Evolutionary conservation across 2,329 filamentous ascomycete genomes (phyloP).

Genomic region (Epichloe sp.): DNA sequence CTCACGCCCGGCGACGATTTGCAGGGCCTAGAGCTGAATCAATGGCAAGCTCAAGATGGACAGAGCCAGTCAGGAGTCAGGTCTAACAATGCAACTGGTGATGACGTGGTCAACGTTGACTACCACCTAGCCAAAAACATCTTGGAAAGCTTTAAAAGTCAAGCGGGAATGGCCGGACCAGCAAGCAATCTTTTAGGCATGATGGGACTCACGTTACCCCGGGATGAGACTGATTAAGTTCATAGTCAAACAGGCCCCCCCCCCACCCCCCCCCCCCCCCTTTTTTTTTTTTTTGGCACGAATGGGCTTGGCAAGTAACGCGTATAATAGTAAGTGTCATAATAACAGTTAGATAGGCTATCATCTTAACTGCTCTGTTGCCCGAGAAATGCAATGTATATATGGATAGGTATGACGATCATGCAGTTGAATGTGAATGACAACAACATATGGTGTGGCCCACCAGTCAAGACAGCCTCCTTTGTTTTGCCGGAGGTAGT

Average conservation of each 20-base stretch:
- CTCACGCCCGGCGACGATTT: conserved; percentile 28
- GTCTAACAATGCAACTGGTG: conserved; percentile 34
- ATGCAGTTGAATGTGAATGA: neutral
- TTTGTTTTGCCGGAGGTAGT: conserved; percentile 31
- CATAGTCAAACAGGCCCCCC: neutral
- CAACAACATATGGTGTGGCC: neutral
- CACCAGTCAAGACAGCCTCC: conserved; percentile 15
- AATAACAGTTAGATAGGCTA: no score
- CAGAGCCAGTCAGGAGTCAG: conserved; percentile 4
- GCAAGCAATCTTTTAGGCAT: conserved; percentile 76
- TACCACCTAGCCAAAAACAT: conserved; percentile 83
- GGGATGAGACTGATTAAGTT: conserved; percentile 52
- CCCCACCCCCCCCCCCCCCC: no score
- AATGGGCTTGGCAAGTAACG: no score
- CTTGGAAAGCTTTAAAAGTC: conserved; percentile 83
- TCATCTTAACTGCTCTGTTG: neutral
- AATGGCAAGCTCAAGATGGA: conserved; percentile 1
- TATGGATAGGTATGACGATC: neutral
- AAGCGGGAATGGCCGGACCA: conserved; percentile 74
- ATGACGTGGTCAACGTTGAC: conserved; percentile 61
- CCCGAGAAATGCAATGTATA: neutral
- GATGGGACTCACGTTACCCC: conserved; percentile 71
- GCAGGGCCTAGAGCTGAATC: neutral
- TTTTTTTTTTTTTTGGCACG: neutral
- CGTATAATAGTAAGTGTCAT: no score